Evolutionary conservation across 148 eudicot species (phyloP).

Genomic region (Chenopodium quinoa): DNA sequence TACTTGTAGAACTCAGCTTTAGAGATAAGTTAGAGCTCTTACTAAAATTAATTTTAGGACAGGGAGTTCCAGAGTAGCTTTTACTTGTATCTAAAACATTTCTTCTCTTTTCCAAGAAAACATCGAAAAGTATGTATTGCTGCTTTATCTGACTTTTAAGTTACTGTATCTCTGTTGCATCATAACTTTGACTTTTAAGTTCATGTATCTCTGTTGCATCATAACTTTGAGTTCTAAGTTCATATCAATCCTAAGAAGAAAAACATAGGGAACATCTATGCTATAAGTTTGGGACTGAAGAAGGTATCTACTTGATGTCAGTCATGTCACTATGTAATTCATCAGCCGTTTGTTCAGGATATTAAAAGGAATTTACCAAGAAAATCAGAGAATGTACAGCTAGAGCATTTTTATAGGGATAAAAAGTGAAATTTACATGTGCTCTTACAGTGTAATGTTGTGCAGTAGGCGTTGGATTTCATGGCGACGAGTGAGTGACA

Average conservation of each 20-base stretch:
- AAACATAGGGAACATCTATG: not conserved
- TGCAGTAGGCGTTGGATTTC: not conserved
- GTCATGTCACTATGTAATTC: not conserved
- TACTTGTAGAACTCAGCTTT: too few relatives aligned
- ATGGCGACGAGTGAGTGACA: not conserved
- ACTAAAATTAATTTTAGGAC: too few relatives aligned
- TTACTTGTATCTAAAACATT: not conserved
- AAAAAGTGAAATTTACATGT: not conserved
- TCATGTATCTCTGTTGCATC: not conserved
- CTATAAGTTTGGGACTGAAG: not conserved
- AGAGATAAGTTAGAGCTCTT: too few relatives aligned
- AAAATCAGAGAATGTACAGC: not conserved
- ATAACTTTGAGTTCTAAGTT: not conserved
- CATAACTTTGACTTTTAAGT: not conserved
- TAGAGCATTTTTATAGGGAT: not conserved
- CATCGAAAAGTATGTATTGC: not conserved
- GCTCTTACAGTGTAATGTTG: not conserved
- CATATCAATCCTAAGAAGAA: not conserved
- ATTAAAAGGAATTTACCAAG: not conserved
- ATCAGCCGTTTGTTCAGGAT: not conserved
- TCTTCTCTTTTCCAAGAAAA: not conserved
- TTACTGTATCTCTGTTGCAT: not conserved
- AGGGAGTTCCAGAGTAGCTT: not conserved
- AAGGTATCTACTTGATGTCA: not conserved
- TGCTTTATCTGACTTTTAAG: not conserved